Base-by-base conservation (phyloP, 352 stramenopile species). In the Phytophthora lateralis region DNA sequence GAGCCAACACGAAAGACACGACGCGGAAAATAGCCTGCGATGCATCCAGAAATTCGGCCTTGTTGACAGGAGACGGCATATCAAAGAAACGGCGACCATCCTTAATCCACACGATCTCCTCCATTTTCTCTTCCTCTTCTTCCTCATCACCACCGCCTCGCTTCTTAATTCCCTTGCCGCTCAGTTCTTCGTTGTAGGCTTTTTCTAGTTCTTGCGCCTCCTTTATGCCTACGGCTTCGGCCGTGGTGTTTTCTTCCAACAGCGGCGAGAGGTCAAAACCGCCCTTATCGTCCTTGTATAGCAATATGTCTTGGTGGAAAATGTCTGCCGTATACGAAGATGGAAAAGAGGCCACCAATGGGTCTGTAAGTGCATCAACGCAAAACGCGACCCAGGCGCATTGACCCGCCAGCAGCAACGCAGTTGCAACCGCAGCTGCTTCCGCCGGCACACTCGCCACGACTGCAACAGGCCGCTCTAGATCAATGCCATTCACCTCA, bases 1-100 rank as follows among this genome's bases (percentile, higher is more conserved):
- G 86, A 41, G 86, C 84, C 17, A 95, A 63, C 34, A 92, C 85
- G 48, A 95, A 91, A 11, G 86, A 95, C 9, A 91, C 77, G 3
- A 91, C 66, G 20, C 83, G 82, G 50, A 85, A 91, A 52, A 95
- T 93, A 14, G 78, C 76, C 29, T 68, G 67, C 30, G 84, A 90
- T 10, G 79, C 66, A 43, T 83, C 73, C 32, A 95, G 54, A 39
- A 95, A 95, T 35, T 82, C 69, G 14, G 39, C 20, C 57, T 91
- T 93, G 32, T 57, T 85, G 43, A 95, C 66, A 42, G 81, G 79
- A 15, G 60, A 71, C 15, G 86, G 86, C 84, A 95, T 93, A 30
- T 91, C 85, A 60, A 95, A 95, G 59, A 90, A 95, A 3, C 74
- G 76, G 15, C 78, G 70, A 3, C 75, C 78, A 27, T 83, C 66